These are phyloP conservation scores for Letharia lupina DNA, from an alignment of 495 filamentous ascomycete species.

Conservation along the genomic window DNA sequence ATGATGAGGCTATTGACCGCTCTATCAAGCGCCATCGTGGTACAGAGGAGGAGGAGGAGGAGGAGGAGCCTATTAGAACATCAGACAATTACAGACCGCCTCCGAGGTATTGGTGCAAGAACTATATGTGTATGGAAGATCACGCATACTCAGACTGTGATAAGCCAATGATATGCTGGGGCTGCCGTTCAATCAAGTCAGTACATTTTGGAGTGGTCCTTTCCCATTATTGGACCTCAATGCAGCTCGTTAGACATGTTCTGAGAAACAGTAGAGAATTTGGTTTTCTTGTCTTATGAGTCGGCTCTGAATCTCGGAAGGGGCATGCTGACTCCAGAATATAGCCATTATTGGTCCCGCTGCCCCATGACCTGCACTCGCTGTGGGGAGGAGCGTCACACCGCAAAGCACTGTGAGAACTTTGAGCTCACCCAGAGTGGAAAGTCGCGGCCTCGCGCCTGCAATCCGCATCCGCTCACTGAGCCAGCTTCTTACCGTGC, in stretches of 20 bases:
- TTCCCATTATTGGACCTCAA: too few relatives aligned
- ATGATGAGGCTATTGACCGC: not conserved
- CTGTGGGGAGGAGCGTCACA: not conserved
- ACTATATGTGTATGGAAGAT: conserved; percentile 1
- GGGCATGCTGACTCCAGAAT: too few relatives aligned
- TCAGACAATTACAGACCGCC: too few relatives aligned
- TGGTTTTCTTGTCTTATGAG: too few relatives aligned
- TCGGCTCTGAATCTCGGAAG: too few relatives aligned
- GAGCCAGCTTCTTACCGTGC: not conserved
- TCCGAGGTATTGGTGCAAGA: not conserved
- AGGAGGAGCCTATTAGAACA: too few relatives aligned
- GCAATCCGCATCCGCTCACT: not conserved
- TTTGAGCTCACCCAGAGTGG: not conserved
- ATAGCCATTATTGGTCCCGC: conserved; percentile 2
- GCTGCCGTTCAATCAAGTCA: not conserved
- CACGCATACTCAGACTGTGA: conserved; percentile 4
- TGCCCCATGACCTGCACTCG: conserved; percentile 11
- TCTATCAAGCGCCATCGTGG: not conserved
- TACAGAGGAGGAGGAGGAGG: not conserved
- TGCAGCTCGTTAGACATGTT: too few relatives aligned
- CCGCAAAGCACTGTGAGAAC: conserved; percentile 4
- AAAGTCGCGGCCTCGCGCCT: not conserved
- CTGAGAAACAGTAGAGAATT: too few relatives aligned
- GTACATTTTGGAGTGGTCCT: too few relatives aligned
- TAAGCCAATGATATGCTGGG: conserved; percentile 3